These are phyloP conservation scores for Aureobasidium zeae DNA, from an alignment of 2,329 filamentous ascomycete genomes.

Conservation along the genomic window DNA sequence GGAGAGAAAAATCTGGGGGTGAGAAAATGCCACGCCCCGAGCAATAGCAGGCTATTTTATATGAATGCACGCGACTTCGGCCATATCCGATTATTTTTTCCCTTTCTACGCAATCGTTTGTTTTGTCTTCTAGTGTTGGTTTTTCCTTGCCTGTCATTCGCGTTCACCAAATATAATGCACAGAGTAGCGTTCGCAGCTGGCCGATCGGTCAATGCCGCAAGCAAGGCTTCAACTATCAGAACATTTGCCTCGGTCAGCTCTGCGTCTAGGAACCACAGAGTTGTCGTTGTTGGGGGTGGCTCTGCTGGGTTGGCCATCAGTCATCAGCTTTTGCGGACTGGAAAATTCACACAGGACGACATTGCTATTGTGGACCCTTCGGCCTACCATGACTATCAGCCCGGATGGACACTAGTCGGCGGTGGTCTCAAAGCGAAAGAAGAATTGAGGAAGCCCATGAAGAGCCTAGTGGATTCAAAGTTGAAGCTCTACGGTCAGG, in stretches of 20 bases:
- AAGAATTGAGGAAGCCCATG: constrained; percentile 47
- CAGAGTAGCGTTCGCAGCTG: background rate
- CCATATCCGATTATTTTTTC: background rate
- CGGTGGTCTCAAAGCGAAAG: constrained; percentile 54
- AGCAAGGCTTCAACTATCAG: background rate
- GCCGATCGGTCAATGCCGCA: constrained; percentile 6
- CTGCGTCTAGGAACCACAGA: constrained; percentile 44
- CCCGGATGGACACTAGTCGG: constrained; percentile 62
- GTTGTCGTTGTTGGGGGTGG: constrained; percentile 60
- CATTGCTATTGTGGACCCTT: constrained; percentile 56
- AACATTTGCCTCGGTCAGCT: constrained; percentile 21
- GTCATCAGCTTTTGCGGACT: constrained; percentile 56
- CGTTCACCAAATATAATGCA: background rate
- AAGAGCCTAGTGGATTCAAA: constrained; percentile 48
- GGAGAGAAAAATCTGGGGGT: background rate
- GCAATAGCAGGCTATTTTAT: background rate
- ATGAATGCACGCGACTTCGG: constrained; percentile 7
- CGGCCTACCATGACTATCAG: constrained; percentile 57
- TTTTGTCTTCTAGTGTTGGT: background rate
- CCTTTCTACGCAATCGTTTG: background rate
- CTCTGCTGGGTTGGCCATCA: constrained; percentile 54
- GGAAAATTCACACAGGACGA: constrained; percentile 50
- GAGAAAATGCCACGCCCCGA: constrained; percentile 4
- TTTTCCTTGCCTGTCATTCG: background rate
- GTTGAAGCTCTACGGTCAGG: constrained; percentile 50